Conservation (phyloP, 495 filamentous ascomycete species). For the Hyphodiscus hymeniophilus region DNA sequence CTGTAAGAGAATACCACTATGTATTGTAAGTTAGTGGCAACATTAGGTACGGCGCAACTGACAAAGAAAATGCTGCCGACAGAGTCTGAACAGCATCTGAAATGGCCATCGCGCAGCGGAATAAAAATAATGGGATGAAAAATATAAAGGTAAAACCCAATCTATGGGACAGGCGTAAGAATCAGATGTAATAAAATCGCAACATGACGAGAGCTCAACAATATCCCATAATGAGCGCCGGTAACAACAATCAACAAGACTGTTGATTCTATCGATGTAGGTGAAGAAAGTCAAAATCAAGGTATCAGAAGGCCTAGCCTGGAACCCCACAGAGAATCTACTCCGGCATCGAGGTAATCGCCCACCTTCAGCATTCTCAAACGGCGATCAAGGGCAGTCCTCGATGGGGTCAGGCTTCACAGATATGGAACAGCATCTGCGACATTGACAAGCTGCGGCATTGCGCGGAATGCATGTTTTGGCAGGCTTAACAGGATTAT, state of each 20-base stretch:
- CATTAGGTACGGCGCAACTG: constrained; percentile 16
- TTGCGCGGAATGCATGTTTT: constrained; percentile 14
- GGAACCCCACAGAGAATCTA: neutral
- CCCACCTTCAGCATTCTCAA: constrained; percentile 7
- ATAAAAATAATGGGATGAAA: constrained; percentile 23
- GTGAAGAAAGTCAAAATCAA: constrained; percentile 14
- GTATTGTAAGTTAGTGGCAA: constrained; percentile 6
- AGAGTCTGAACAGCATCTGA: constrained; percentile 40
- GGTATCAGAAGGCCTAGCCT: neutral
- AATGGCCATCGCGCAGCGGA: constrained; percentile 25
- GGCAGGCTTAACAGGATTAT: constrained; percentile 6
- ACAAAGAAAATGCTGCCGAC: constrained; percentile 47
- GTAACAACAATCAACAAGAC: constrained; percentile 23
- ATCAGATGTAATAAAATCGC: constrained; percentile 23
- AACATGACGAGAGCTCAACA: constrained; percentile 24
- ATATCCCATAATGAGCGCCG: constrained; percentile 21
- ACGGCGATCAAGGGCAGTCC: constrained; percentile 10
- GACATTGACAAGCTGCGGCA: constrained; percentile 24
- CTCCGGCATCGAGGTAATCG: neutral
- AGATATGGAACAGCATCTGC: constrained; percentile 25
- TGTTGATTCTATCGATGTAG: constrained; percentile 16
- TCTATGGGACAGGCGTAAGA: constrained; percentile 39
- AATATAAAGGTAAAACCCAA: constrained; percentile 36
- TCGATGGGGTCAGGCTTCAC: constrained; percentile 13
- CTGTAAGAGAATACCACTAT: constrained; percentile 43